Percentiles rank a stretch among this genome's conserved stretches.
phyloP scores from a whole-genome alignment of 108 stramenopile genomes.

The Cyclotella choctawhatcheeana region DNA sequence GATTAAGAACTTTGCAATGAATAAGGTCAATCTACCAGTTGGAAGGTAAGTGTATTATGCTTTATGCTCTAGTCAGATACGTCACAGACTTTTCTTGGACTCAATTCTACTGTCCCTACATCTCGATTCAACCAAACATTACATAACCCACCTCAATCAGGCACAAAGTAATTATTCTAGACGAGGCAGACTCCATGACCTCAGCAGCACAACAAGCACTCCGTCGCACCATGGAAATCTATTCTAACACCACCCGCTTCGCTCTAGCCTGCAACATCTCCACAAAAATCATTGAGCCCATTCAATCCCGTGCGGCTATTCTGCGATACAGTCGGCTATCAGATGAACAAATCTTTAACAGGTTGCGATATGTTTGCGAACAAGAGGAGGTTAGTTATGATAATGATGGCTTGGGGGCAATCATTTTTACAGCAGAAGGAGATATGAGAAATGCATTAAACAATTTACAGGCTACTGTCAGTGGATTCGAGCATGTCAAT shows the following conservation, averaged over 20 bases:
- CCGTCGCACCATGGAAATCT: conserved; percentile 97
- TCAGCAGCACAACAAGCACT: conserved; percentile 97
- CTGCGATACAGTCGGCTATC: conserved; percentile 91
- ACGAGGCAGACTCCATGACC: conserved; percentile 99
- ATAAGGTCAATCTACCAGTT: conserved; percentile 82
- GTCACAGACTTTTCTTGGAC: no score
- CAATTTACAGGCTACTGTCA: conserved; percentile 93
- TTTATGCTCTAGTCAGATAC: no score
- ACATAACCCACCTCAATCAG: conserved; percentile 22
- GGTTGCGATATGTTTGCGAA: conserved; percentile 89
- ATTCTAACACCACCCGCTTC: conserved; percentile 97
- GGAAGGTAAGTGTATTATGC: conserved; percentile 64
- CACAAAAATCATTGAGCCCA: conserved; percentile 99
- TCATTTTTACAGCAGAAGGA: conserved; percentile 99
- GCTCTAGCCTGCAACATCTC: conserved; percentile 98
- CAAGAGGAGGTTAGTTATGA: conserved; percentile 86
- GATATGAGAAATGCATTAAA: conserved; percentile 99
- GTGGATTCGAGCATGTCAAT: conserved; percentile 88
- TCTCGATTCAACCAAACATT: no score
- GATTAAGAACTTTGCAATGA: conserved; percentile 98
- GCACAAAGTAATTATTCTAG: conserved; percentile 98
- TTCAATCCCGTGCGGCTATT: conserved; percentile 98
- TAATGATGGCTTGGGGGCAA: conserved; percentile 92
- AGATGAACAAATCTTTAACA: conserved; percentile 90
- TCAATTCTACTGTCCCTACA: no score